Evolutionary conservation across 2,329 filamentous ascomycete genomes (phyloP).

Genomic region (Phoma herbarum): DNA sequence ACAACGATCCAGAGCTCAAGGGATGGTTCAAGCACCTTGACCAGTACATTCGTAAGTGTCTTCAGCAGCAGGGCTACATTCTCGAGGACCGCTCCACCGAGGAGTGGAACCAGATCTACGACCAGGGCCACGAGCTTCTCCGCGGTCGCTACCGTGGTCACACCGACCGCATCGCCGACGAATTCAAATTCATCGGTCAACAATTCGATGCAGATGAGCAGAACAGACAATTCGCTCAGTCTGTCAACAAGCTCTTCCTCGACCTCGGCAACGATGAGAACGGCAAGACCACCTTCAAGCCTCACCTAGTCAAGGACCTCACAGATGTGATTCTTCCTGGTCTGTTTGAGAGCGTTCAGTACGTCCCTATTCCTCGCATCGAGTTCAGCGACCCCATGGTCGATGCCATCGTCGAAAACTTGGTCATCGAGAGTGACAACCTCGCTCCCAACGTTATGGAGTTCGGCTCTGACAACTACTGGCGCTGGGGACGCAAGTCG

Average conservation of each 20-base stretch:
- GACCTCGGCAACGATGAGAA: constrained; percentile 88
- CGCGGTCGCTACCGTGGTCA: constrained; percentile 87
- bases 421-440: constrained; percentile 96
- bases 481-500: constrained; percentile 92
- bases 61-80: constrained; percentile 91
- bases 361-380: constrained; percentile 92
- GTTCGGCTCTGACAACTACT: constrained; percentile 90
- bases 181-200: constrained; percentile 86
- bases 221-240: constrained; percentile 80
- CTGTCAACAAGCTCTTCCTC: constrained; percentile 84
- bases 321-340: constrained; percentile 85
- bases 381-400: constrained; percentile 87
- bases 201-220: constrained; percentile 90
- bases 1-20: constrained; percentile 84
- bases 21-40: constrained; percentile 87
- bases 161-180: constrained; percentile 85
- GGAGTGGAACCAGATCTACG: constrained; percentile 86
- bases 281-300: constrained; percentile 90
- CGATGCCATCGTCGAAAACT: constrained; percentile 91
- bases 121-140: constrained; percentile 84
- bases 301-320: constrained; percentile 88
- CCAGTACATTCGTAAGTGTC: constrained; percentile 78
- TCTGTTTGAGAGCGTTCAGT: constrained; percentile 83
- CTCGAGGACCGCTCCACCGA: constrained; percentile 80
- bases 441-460: constrained; percentile 93